Evolutionary conservation across 768 basidiomycete species (phyloP).

Genomic region (Boletus rubescentipes): DNA sequence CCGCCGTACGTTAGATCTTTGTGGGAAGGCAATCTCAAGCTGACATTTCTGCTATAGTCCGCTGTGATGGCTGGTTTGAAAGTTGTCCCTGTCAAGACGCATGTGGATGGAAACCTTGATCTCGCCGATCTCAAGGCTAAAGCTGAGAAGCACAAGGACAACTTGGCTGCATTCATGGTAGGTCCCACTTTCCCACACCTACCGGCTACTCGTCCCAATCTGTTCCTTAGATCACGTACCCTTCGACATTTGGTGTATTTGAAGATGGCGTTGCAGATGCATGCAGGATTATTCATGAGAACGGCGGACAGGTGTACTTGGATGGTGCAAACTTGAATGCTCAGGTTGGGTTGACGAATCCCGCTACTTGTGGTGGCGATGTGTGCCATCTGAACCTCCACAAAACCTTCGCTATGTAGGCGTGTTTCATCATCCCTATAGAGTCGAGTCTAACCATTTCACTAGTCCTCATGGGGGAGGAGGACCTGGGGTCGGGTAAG

Average conservation of each 20-base stretch:
- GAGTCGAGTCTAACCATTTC: neutral
- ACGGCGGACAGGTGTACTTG: slow-evolving; percentile 96
- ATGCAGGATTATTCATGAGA: slow-evolving; percentile 89
- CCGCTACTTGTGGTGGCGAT: slow-evolving; percentile 93
- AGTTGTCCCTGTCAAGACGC: slow-evolving; percentile 93
- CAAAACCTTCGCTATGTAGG: slow-evolving; percentile 95
- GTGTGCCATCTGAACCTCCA: slow-evolving; percentile 98
- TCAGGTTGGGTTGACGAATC: slow-evolving; percentile 90
- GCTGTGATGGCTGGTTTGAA: slow-evolving; percentile 97
- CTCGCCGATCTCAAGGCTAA: slow-evolving; percentile 81
- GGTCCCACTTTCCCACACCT: slow-evolving; percentile 20
- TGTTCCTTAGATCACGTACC: slow-evolving; percentile 78
- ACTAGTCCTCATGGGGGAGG: slow-evolving; percentile 93
- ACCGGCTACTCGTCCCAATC: slow-evolving; percentile 1
- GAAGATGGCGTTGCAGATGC: slow-evolving; percentile 89
- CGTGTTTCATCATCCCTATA: neutral
- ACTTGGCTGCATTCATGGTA: slow-evolving; percentile 95
- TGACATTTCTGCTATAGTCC: slow-evolving; percentile 51
- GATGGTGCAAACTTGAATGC: slow-evolving; percentile 96
- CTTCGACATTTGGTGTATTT: slow-evolving; percentile 97
- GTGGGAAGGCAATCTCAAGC: neutral
- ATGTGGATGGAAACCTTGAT: slow-evolving; percentile 85
- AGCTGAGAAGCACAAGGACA: slow-evolving; percentile 87
- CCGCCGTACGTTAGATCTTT: slow-evolving; percentile 63
- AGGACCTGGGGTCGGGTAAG: slow-evolving; percentile 91